Base-by-base conservation (phyloP, 345 rosid species). In the Populus alba region DNA sequence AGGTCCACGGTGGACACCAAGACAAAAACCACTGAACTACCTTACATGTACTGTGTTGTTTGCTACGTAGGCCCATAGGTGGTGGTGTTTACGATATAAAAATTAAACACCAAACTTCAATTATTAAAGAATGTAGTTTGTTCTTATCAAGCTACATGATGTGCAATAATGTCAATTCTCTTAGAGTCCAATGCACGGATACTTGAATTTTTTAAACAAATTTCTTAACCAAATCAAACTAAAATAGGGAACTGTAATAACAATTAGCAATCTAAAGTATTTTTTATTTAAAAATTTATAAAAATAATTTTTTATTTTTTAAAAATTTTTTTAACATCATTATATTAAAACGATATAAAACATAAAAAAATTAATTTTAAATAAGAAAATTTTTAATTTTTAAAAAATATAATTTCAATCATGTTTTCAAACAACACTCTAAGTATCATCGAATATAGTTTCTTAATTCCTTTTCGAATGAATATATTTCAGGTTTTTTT, bases 31-130 rank as follows among this genome's bases (percentile, higher is more conserved):
- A 81, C 84, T 77, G 8, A 82, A 73, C 82, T 51, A 65, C 35
- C 79, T 80, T 15, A 16, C 38, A 79, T 73, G 17, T 55, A 22
- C 63, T 67, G 47, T 75, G 20, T 72, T 77, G 77, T 75, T 76
- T 49, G 75, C 45, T 39, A 55, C 27, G 2, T 37, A 3, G 62
- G 3, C 68, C 68, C 2, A 31, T 31, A n/a, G 71, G 63, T 71
- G 79, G 79, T 77, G 82, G 70, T 79, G 66, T 85, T 74, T 79
- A 75, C 49, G 83, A 51, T 47, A 77, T 71, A 66, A 65, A 78
- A 75, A 41, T 27, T 70, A 17, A 66, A 73, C 80, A 73, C 82
- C 85, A 66, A 75, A 77, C 77, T 68, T 3, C 33, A 51, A 71
- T 74, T 38, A 81, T 77, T 75, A 67, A 69, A 67, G 20, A 66